phyloP scores from a whole-genome alignment of 1,139 yeast species.

The Wickerhamiella infanticola region DNA sequence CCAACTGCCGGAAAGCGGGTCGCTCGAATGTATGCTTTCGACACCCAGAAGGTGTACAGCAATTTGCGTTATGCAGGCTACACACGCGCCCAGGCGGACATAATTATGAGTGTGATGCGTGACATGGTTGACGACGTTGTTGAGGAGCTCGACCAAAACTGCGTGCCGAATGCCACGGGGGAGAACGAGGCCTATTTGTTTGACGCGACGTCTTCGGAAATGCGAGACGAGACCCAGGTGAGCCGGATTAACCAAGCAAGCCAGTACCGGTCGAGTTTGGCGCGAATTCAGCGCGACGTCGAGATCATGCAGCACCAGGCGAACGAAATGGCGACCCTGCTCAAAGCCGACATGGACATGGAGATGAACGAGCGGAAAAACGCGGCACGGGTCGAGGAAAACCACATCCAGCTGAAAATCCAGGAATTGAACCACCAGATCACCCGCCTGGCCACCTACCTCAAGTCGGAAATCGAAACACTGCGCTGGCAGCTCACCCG shows the following conservation, averaged over 20 bases:
- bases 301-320: slow-evolving; percentile 66
- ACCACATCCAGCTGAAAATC: slow-evolving; percentile 49
- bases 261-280: slow-evolving; percentile 50
- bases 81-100: slow-evolving; percentile 27
- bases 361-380: slow-evolving; percentile 77
- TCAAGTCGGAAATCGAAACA: slow-evolving; percentile 75
- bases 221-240: slow-evolving; percentile 62
- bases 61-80: slow-evolving; percentile 25
- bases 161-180: slow-evolving; percentile 52
- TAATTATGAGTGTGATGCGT: slow-evolving; percentile 25
- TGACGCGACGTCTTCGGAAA: slow-evolving; percentile 85
- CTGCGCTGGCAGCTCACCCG: slow-evolving; percentile 89
- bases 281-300: slow-evolving; percentile 53
- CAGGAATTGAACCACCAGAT: slow-evolving; percentile 82
- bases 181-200: slow-evolving; percentile 80
- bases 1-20: background rate
- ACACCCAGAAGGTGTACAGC: slow-evolving; percentile 27
- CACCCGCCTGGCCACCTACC: slow-evolving; percentile 62
- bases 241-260: slow-evolving; percentile 58
- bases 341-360: slow-evolving; percentile 64
- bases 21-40: slow-evolving; percentile 21
- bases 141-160: slow-evolving; percentile 39
- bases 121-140: slow-evolving; percentile 30
- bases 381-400: slow-evolving; percentile 65
- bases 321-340: slow-evolving; percentile 49